These are phyloP conservation scores for Teunomyces barrocoloradensis DNA, from an alignment of 805 yeast species.

Conservation along the genomic window DNA sequence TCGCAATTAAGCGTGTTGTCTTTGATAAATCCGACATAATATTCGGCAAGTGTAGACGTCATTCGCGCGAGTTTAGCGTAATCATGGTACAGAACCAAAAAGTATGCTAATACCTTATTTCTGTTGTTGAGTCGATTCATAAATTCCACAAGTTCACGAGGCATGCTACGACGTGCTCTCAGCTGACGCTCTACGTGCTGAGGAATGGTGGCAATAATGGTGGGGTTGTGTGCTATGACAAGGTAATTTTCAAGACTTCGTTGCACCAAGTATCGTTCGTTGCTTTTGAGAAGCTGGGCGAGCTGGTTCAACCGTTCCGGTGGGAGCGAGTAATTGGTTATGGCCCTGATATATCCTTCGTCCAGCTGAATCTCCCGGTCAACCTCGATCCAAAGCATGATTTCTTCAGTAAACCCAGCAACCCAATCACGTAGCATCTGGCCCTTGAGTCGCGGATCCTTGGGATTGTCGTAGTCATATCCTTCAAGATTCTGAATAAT, in stretches of 20 bases:
- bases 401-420: neutral
- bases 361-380: conserved; percentile 1
- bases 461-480: neutral
- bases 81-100: neutral
- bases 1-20: neutral
- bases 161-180: neutral
- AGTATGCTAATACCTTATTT: neutral
- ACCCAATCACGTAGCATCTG: neutral
- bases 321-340: neutral
- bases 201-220: neutral
- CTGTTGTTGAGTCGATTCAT: neutral
- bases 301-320: neutral
- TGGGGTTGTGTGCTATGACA: neutral
- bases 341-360: neutral
- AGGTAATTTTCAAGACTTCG: neutral
- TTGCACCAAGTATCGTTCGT: neutral
- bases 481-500: neutral
- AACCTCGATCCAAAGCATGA: conserved; percentile 1
- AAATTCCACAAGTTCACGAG: neutral
- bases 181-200: neutral
- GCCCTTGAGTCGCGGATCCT: neutral
- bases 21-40: neutral
- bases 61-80: neutral
- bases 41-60: neutral
- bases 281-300: neutral